phyloP scores from a whole-genome alignment of 2,329 filamentous ascomycete species.

The Fusarium cicatricum region DNA sequence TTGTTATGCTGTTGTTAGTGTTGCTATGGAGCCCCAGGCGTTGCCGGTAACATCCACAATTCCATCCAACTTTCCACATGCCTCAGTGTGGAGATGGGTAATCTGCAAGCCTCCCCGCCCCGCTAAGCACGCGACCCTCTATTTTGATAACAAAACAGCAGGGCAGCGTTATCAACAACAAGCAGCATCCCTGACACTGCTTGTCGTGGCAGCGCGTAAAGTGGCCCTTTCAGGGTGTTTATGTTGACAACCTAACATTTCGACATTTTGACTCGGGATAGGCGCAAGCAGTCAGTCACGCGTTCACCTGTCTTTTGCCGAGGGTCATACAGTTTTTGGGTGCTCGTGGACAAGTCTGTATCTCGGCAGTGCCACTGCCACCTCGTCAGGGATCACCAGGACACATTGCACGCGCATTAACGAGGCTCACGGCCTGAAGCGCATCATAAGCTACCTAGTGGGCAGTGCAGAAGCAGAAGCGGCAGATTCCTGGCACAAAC shows the following conservation, averaged over 20 bases:
- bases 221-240: neutral
- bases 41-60: constrained; percentile 30
- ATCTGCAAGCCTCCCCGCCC: constrained; percentile 22
- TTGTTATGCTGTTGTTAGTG: constrained; percentile 5
- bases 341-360: too few relatives aligned
- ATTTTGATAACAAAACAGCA: constrained; percentile 32
- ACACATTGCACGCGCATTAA: too few relatives aligned
- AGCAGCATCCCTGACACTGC: neutral
- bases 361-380: neutral
- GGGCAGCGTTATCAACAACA: neutral
- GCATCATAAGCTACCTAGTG: neutral
- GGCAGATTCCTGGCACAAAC: neutral
- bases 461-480: constrained; percentile 1
- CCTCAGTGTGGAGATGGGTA: constrained; percentile 11
- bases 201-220: constrained; percentile 4
- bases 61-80: constrained; percentile 11
- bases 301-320: neutral
- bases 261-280: neutral
- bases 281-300: neutral
- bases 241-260: neutral
- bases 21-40: constrained; percentile 9
- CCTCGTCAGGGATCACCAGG: neutral
- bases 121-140: constrained; percentile 36
- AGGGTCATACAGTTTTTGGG: neutral
- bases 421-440: too few relatives aligned